Evolutionary conservation across 371 early-diverging fungal genomes (phyloP), one percentile per base, ranked within the genome.

Genomic region (Catenaria anguillulae): DNA sequence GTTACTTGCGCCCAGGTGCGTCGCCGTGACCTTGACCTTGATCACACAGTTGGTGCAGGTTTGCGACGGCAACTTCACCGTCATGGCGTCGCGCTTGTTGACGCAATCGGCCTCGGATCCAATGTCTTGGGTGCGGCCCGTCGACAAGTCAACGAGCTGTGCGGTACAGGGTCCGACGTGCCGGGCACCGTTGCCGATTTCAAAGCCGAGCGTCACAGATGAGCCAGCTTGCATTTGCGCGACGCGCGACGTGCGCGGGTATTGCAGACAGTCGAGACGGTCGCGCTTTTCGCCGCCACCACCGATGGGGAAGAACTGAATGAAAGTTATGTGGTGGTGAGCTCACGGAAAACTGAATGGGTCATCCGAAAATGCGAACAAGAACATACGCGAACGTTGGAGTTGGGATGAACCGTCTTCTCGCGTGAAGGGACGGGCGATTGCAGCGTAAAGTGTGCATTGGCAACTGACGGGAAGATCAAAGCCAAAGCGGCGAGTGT

Each of bases 121-220:
- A n/a, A 58, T 13, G 36, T 31, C 1, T 15, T 8, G 8, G 19
- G 45, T 43, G 19, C 24, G 1, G 26, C 58, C 58, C 42, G 58
- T 58, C 8, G 0, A 13, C 24, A 15, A 13, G 58, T 58, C 21
- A 19, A 58, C 36, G 17, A 58, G 43, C 36, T 6, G 15, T 6
- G 58, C 58, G 15, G n/a, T 58, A 36, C 58, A 58, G 12, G 26
- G n/a, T 15, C 58, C 58, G 36, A 58, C 58, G 43, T 58, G 58
- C 24, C 13, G 12, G 19, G 58, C 58, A 8, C 17, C 3, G 43
- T 58, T 58, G 33, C 58, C 58, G 17, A 58, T 35, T 1, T 58
- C 58, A 23, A 55, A 55, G 17, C 36, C 36, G 29, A 55, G 23
- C 33, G 23, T 29, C 36, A 17, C 29, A 10, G 10, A 2, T 19